phyloP scores from a whole-genome alignment of 768 basidiomycete genomes.

The Cytidiella melzeri region DNA sequence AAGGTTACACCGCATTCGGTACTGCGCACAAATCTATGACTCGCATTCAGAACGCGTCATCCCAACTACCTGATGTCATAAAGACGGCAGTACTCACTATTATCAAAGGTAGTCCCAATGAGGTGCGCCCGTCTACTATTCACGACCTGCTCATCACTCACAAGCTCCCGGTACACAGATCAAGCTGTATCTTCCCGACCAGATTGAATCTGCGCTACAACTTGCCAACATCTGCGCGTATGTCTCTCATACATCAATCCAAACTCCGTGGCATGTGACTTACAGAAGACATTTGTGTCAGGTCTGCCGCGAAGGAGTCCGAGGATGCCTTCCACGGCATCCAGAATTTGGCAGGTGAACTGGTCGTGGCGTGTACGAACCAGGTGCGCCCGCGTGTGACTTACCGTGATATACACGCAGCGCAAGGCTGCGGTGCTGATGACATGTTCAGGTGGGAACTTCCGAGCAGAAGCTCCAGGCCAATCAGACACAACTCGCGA shows the following conservation, averaged over 20 bases:
- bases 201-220: not conserved
- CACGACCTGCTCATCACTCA: no score
- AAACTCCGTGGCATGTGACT: no score
- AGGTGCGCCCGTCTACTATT: no score
- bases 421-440: not conserved
- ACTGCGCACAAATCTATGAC: conserved; percentile 8
- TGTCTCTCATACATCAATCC: no score
- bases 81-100: not conserved
- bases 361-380: conserved; percentile 6
- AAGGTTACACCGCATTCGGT: conserved; percentile 9
- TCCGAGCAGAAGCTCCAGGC: conserved; percentile 1
- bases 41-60: conserved; percentile 4
- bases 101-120: not conserved
- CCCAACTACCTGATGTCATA: conserved; percentile 8
- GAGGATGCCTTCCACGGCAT: not conserved
- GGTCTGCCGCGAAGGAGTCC: not conserved
- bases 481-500: not conserved
- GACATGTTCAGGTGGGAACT: not conserved
- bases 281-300: not conserved
- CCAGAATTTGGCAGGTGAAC: not conserved
- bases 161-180: not conserved
- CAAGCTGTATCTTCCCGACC: not conserved
- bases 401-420: not conserved
- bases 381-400: not conserved
- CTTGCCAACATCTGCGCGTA: conserved; percentile 2